Evolutionary conservation across 495 filamentous ascomycete species (phyloP).

Genomic region (Apiosordaria backusii): DNA sequence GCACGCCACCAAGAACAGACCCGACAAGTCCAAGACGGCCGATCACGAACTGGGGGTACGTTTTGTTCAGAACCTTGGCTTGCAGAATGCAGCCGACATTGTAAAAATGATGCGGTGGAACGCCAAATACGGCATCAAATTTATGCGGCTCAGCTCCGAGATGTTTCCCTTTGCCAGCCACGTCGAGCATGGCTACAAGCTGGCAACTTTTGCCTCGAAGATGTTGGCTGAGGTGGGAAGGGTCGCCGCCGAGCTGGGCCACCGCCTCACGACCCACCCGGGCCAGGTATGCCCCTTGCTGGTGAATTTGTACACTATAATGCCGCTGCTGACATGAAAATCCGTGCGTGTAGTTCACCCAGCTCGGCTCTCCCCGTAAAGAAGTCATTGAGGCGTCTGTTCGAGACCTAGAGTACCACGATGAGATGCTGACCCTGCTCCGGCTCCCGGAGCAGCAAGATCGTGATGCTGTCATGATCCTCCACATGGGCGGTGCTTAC

Average conservation of each 20-base stretch:
- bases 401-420: conserved; percentile 86
- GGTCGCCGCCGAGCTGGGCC: conserved; percentile 75
- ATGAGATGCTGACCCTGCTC: conserved; percentile 77
- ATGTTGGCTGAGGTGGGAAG: conserved; percentile 72
- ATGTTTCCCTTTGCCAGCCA: conserved; percentile 98
- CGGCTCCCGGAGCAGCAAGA: conserved; percentile 75
- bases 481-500: conserved; percentile 91
- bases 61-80: conserved; percentile 72
- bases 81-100: conserved; percentile 81
- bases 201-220: conserved; percentile 81
- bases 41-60: conserved; percentile 57
- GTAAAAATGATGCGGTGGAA: conserved; percentile 90
- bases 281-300: conserved; percentile 57
- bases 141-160: conserved; percentile 87
- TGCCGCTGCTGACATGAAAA: not conserved
- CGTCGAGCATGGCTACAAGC: conserved; percentile 77
- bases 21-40: conserved; percentile 65
- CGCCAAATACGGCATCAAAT: conserved; percentile 86
- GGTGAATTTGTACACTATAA: not conserved
- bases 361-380: conserved; percentile 73
- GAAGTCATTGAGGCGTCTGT: conserved; percentile 72
- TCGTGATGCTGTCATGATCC: conserved; percentile 87
- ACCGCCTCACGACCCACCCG: conserved; percentile 85
- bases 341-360: conserved; percentile 61
- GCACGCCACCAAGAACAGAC: conserved; percentile 77